A percentile compares a stretch with the other conserved stretches of the same genome.
Conservation (phyloP, 1,139 yeast genomes). For the Pichiaceae sp. region DNA sequence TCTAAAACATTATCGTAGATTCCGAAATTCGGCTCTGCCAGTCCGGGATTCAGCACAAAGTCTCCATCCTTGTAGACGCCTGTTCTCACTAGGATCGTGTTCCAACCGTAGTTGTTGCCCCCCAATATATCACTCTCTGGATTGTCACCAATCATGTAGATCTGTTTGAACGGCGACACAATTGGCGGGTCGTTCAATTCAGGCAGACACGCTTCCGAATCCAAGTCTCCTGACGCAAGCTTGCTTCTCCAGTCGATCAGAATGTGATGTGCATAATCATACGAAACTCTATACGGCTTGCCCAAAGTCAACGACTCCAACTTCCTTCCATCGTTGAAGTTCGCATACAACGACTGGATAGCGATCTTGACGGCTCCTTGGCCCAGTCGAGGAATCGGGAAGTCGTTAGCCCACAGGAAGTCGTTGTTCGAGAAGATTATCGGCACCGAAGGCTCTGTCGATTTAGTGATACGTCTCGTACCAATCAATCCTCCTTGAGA, state of each 20-base stretch:
- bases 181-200: slow-evolving; percentile 28
- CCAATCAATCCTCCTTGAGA: slow-evolving; percentile 61
- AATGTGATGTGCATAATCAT: slow-evolving; percentile 74
- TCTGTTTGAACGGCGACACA: slow-evolving; percentile 40
- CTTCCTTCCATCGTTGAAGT: slow-evolving; percentile 38
- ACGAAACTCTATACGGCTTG: slow-evolving; percentile 74
- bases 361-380: slow-evolving; percentile 81
- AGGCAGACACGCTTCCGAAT: slow-evolving; percentile 28
- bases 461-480: slow-evolving; percentile 35
- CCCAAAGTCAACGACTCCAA: slow-evolving; percentile 64
- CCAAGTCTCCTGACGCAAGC: slow-evolving; percentile 19
- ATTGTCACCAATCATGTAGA: slow-evolving; percentile 95
- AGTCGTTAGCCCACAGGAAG: slow-evolving; percentile 86
- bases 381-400: slow-evolving; percentile 73
- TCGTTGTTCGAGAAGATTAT: slow-evolving; percentile 84
- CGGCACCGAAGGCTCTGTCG: slow-evolving; percentile 55
- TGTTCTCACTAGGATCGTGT: slow-evolving; percentile 70
- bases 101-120: slow-evolving; percentile 85
- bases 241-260: slow-evolving; percentile 50
- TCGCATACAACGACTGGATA: slow-evolving; percentile 55
- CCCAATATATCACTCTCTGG: slow-evolving; percentile 91
- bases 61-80: slow-evolving; percentile 82
- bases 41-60: slow-evolving; percentile 24
- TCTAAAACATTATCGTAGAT: slow-evolving; percentile 40
- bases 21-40: slow-evolving; percentile 40